Conservation (phyloP, 139 green algal species). For the Edaphochlamys debaryana region DNA sequence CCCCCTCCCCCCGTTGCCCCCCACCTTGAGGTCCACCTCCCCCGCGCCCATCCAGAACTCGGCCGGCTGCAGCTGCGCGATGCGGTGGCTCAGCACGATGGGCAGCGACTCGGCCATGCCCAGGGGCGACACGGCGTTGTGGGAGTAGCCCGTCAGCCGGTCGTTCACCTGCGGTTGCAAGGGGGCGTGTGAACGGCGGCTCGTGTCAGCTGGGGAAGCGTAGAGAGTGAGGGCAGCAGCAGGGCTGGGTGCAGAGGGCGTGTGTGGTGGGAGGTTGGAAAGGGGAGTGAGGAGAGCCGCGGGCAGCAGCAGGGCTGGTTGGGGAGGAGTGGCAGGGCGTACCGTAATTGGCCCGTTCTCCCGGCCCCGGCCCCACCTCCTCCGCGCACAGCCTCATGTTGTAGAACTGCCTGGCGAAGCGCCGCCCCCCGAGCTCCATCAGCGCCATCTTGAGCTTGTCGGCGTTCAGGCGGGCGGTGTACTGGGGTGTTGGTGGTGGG, state of each 20-base stretch:
- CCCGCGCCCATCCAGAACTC: slow-evolving; percentile 86
- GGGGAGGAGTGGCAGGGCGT: too few species aligned
- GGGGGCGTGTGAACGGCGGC: background rate
- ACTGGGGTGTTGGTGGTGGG: too few species aligned
- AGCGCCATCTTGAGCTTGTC: slow-evolving; percentile 86
- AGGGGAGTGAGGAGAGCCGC: background rate
- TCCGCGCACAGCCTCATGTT: slow-evolving; percentile 87
- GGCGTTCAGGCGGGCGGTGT: slow-evolving; percentile 75
- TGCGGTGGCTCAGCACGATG: slow-evolving; percentile 81
- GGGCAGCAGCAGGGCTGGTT: too few species aligned
- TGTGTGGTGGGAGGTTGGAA: background rate
- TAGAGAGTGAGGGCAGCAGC: slow-evolving; percentile 75
- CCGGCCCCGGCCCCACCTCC: too few species aligned
- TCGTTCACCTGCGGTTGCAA: slow-evolving; percentile 46
- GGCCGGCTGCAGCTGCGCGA: slow-evolving; percentile 62
- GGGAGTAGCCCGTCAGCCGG: slow-evolving; percentile 52
- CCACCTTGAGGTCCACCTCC: slow-evolving; percentile 91
- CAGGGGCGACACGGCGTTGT: slow-evolving; percentile 90
- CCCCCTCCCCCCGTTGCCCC: background rate
- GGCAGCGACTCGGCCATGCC: slow-evolving; percentile 74
- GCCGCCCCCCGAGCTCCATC: slow-evolving; percentile 65
- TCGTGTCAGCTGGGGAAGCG: too few species aligned
- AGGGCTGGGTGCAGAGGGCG: too few species aligned
- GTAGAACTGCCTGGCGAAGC: slow-evolving; percentile 76
- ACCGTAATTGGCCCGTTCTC: too few species aligned